Evolutionary conservation across 148 eudicot species (phyloP), one percentile per base, ranked within the genome.

Genomic region (Rhododendron ovatum): DNA sequence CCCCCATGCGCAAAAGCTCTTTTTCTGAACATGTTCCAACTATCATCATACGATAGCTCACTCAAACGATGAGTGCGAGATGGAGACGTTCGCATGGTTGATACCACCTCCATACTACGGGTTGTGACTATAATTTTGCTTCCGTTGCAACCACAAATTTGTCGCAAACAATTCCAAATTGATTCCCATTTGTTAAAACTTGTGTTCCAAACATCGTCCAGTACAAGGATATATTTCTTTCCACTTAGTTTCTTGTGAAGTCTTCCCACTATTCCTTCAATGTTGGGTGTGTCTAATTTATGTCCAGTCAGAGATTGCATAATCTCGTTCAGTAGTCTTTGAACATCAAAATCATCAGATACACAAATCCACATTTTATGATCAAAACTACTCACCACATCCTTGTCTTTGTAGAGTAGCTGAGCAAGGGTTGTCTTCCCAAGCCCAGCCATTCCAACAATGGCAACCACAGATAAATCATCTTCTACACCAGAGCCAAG

Each of bases 141-240:
- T 51, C 17, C 55, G 1, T 51, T 51, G 17, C 2, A 20, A 2
- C 39, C 17, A 53, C 24, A 30, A 12, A 85, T 20, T 69, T 77
- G 69, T 1, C 0, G 4, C 17, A 86, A 39, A 7, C 0, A 80
- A 43, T 13, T 45, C 9, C 5, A 13, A 15, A 80, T 0, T 1
- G 12, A 28, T 22, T 83, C 48, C 88, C 88, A 87, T 17, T 18
- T 17, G 4, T 0, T 51, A 13, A 3, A 1, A 9, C 50, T 28
- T 14, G 77, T 82, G 63, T 83, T 87, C 88, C 86, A 63, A 2
- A 86, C 53, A 75, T 86, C 88, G 4, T 86, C 84, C 3, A 86
- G 80, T 39, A 86, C 87, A 48, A 86, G 85, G 24, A 86, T 30
- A 59, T 50, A 86, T 14, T 41, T 82, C 61, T 82, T 59, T 0